Percentiles rank a stretch among this genome's conserved stretches.
phyloP scores from a whole-genome alignment of 2,329 filamentous ascomycete genomes.

The Ophiostoma pallidulum region DNA sequence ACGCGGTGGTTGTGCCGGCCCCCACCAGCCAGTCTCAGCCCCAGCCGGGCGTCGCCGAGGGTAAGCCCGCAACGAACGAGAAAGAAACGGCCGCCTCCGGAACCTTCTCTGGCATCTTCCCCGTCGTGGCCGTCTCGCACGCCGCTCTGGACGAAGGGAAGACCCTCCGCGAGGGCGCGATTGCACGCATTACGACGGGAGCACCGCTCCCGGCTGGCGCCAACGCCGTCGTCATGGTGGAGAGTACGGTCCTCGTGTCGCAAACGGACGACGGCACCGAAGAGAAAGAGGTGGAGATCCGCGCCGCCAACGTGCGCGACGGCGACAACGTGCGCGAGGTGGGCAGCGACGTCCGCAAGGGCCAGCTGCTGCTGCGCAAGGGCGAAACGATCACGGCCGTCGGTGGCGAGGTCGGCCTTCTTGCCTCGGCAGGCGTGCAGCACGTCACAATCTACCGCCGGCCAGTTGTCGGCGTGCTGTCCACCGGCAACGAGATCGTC shows the following conservation, averaged over 20 bases:
- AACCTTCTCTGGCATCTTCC: conserved; percentile 68
- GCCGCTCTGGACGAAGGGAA: conserved; percentile 63
- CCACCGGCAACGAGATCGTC: conserved; percentile 91
- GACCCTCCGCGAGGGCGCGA: conserved; percentile 57
- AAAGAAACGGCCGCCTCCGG: too few relatives aligned
- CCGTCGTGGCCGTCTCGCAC: conserved; percentile 79
- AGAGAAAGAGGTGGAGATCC: conserved; percentile 79
- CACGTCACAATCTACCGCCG: conserved; percentile 64
- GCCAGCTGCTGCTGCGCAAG: conserved; percentile 59
- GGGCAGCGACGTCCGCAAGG: conserved; percentile 72
- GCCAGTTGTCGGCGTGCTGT: conserved; percentile 76
- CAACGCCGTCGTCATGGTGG: conserved; percentile 91
- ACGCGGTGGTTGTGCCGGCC: conserved; percentile 63
- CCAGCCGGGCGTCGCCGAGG: too few relatives aligned
- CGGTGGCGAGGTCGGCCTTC: conserved; percentile 82
- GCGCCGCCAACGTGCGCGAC: conserved; percentile 62
- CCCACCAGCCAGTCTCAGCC: too few relatives aligned
- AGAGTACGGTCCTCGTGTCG: conserved; percentile 72
- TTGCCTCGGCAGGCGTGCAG: conserved; percentile 72
- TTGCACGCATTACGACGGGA: conserved; percentile 89
- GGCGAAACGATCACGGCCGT: conserved; percentile 78
- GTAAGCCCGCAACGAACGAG: too few relatives aligned
- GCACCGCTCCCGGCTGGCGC: conserved; percentile 82
- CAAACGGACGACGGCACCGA: conserved; percentile 73
- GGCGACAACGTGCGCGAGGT: conserved; percentile 88